Evolutionary conservation across 352 stramenopile species (phyloP).

Genomic region (Phytophthora citrophthora): DNA sequence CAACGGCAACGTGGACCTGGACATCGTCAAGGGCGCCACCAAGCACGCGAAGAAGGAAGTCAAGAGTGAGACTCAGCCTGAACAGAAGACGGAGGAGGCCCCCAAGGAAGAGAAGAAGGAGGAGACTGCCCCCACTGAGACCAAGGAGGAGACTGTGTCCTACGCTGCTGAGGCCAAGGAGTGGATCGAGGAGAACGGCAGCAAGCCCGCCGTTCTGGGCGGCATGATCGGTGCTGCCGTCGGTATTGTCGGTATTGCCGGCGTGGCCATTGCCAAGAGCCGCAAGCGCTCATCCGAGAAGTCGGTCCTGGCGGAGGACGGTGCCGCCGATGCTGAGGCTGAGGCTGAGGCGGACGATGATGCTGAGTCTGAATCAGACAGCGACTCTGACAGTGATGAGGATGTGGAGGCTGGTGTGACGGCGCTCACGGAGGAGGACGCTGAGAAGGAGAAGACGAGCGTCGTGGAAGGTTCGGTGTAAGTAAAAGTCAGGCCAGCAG

Average conservation of each 20-base stretch:
- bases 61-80: constrained; percentile 22
- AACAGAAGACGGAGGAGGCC: constrained; percentile 33
- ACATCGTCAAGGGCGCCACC: constrained; percentile 51
- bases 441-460: constrained; percentile 49
- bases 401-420: constrained; percentile 39
- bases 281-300: constrained; percentile 51
- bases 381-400: constrained; percentile 41
- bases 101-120: constrained; percentile 32
- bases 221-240: constrained; percentile 53
- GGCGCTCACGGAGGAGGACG: constrained; percentile 36
- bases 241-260: constrained; percentile 51
- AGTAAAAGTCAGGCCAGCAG: constrained; percentile 24
- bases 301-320: constrained; percentile 49
- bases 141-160: constrained; percentile 41
- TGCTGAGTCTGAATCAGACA: constrained; percentile 50
- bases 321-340: constrained; percentile 39
- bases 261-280: constrained; percentile 50
- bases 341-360: constrained; percentile 45
- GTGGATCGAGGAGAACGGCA: constrained; percentile 48
- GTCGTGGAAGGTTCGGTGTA: constrained; percentile 73
- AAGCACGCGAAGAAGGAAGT: constrained; percentile 16
- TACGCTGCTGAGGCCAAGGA: constrained; percentile 46
- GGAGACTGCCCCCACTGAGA: constrained; percentile 14
- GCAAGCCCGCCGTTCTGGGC: constrained; percentile 45
- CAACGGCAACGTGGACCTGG: constrained; percentile 54